Evolutionary conservation across 768 basidiomycete species (phyloP), one percentile per base, ranked within the genome.

Genomic region (Lactifluus hygrophoroides): DNA sequence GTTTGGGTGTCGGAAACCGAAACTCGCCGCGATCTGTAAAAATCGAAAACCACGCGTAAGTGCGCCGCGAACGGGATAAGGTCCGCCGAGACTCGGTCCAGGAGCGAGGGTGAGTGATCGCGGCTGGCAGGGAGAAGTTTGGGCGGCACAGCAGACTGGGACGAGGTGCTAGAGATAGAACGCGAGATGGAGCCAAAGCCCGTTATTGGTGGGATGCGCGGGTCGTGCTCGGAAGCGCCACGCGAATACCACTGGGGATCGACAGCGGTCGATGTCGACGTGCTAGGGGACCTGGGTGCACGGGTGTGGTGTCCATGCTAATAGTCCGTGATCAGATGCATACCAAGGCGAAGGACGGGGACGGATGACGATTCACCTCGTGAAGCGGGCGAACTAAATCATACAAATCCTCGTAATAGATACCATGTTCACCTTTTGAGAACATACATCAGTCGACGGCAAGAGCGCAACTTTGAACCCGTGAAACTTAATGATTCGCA

Each of bases 341-440:
- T n/a, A n/a, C n/a, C n/a, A n/a, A n/a, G n/a, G n/a, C n/a, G n/a
- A n/a, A n/a, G n/a, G n/a, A n/a, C n/a, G n/a, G n/a, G n/a, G n/a
- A n/a, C n/a, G n/a, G n/a, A 42, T 13, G 30, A 9, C 7, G 23
- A 63, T 74, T 47, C 57, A 82, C 80, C 25, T 78, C 73, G 64
- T 84, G 84, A 16, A 85, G 72, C 1, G 83, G 81, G 25, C 74
- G 72, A 40, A 84, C 73, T 3, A 83, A 71, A 40, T 75, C 75
- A 61, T 83, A 85, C 2, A 86, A 70, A 62, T 85, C 84, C 60
- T 82, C 78, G 61, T 81, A 84, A 60, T 81, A 82, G 30, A 83
- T 80, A 0, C 82, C 82, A 11, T 76, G 69, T 68, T 84, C 84
- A 1, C 80, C 80, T 80, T 56, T 21, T 11, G 4, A 40, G 54